These are phyloP conservation scores for Carallia brachiata DNA, from an alignment of 345 rosid species.

Conservation along the genomic window DNA sequence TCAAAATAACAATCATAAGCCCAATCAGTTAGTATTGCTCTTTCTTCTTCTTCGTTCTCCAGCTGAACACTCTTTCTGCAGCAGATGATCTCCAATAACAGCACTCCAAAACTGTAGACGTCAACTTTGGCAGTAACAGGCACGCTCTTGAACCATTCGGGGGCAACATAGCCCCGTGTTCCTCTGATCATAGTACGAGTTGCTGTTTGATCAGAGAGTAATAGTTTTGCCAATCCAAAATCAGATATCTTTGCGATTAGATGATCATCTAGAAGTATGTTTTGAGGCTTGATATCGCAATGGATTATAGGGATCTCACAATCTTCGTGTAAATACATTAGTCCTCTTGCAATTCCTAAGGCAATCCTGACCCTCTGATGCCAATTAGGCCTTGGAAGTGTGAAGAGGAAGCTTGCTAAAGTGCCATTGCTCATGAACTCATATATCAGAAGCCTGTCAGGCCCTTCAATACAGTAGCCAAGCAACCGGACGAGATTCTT, in stretches of 20 bases:
- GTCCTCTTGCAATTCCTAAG: conserved; percentile 15
- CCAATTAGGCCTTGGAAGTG: conserved; percentile 4
- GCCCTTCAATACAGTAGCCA: conserved; percentile 16
- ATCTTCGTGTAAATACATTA: conserved; percentile 16
- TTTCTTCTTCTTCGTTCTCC: conserved; percentile 1
- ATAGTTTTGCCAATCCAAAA: conserved; percentile 17
- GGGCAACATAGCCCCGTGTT: conserved; percentile 3
- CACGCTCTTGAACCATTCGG: conserved; percentile 2
- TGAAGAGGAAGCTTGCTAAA: conserved; percentile 1
- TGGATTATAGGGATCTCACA: conserved; percentile 18
- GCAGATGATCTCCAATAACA: conserved; percentile 4
- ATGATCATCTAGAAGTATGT: conserved; percentile 15
- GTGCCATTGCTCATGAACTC: conserved; percentile 19
- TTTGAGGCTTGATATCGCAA: conserved; percentile 26
- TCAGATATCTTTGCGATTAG: conserved; percentile 14
- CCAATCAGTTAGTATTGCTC: conserved; percentile 20
- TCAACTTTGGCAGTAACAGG: conserved; percentile 2
- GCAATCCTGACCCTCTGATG: conserved; percentile 13
- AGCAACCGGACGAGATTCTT: conserved; percentile 20
- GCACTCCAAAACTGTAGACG: conserved; percentile 8
- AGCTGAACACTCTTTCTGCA: conserved; percentile 17
- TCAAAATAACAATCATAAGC: conserved; percentile 17
- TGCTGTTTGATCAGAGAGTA: conserved; percentile 6
- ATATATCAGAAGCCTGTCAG: conserved; percentile 4
- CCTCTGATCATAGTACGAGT: conserved; percentile 5